phyloP scores from a whole-genome alignment of 2,329 filamentous ascomycete genomes.

The Macrophomina pseudophaseolina region DNA sequence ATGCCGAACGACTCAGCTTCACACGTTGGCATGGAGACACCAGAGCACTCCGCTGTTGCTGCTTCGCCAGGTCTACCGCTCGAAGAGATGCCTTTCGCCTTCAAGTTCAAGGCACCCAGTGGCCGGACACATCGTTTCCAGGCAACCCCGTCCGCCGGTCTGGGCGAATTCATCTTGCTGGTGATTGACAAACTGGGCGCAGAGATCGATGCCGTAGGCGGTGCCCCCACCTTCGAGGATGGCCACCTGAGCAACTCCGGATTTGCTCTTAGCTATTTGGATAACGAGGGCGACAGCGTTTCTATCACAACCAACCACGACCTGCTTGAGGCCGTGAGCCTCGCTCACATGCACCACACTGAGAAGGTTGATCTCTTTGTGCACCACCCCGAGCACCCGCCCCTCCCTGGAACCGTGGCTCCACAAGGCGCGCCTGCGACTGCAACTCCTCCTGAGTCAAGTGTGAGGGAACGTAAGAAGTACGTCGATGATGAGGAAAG shows the following conservation, averaged over 20 bases:
- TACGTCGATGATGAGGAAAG: conserved; percentile 62
- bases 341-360: conserved; percentile 75
- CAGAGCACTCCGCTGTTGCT: conserved; percentile 67
- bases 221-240: conserved; percentile 76
- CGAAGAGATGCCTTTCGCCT: conserved; percentile 83
- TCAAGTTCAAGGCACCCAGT: conserved; percentile 98
- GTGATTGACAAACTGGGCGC: conserved; percentile 84
- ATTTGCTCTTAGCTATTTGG: conserved; percentile 92
- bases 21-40: conserved; percentile 82
- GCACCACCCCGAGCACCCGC: conserved; percentile 89
- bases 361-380: conserved; percentile 98
- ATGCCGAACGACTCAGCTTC: conserved; percentile 94
- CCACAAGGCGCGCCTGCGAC: conserved; percentile 58
- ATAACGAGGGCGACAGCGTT: conserved; percentile 95
- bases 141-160: conserved; percentile 77
- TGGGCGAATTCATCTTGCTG: conserved; percentile 75
- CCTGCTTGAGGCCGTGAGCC: conserved; percentile 83
- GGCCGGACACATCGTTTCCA: conserved; percentile 93
- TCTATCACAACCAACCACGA: conserved; percentile 97
- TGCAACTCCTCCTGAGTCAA: conserved; percentile 59
- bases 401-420: conserved; percentile 68
- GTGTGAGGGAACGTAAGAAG: conserved; percentile 52
- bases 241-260: conserved; percentile 77
- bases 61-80: conserved; percentile 60
- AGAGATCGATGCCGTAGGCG: conserved; percentile 84